Conservation (phyloP, 495 filamentous ascomycete species). For the Cenococcum geophilum region DNA sequence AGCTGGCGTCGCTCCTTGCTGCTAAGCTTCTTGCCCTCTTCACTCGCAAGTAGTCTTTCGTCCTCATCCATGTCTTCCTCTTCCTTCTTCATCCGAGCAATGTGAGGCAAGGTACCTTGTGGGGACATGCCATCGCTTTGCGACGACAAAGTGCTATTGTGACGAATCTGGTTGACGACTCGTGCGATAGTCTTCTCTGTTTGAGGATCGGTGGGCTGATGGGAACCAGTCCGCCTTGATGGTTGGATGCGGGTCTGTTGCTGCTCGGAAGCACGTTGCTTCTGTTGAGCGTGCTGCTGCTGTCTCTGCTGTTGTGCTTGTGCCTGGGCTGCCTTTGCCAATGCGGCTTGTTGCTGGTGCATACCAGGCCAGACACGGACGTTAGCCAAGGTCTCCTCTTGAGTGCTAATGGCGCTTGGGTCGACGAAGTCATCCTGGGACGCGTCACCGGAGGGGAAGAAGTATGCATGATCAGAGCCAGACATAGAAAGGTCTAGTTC, state of each 20-base stretch:
- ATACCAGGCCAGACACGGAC: slow-evolving; percentile 80
- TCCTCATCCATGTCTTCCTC: slow-evolving; percentile 98
- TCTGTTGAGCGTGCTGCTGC: slow-evolving; percentile 52
- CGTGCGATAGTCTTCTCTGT: slow-evolving; percentile 78
- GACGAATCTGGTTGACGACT: slow-evolving; percentile 75
- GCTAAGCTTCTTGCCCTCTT: slow-evolving; percentile 94
- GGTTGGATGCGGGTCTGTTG: slow-evolving; percentile 32
- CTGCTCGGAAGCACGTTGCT: slow-evolving; percentile 30
- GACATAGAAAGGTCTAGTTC: slow-evolving; percentile 53
- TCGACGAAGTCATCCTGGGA: slow-evolving; percentile 52
- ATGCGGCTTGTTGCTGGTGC: slow-evolving; percentile 81
- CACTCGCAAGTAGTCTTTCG: slow-evolving; percentile 83
- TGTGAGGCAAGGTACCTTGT: slow-evolving; percentile 48
- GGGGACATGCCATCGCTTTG: slow-evolving; percentile 36
- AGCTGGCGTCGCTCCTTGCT: slow-evolving; percentile 92
- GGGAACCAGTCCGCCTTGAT: slow-evolving; percentile 26
- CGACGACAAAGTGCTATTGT: slow-evolving; percentile 46
- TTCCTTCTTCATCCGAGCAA: slow-evolving; percentile 65
- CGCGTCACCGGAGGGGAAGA: slow-evolving; percentile 37
- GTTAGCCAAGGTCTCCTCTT: slow-evolving; percentile 49
- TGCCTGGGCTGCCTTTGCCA: slow-evolving; percentile 62
- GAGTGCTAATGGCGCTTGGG: slow-evolving; percentile 60
- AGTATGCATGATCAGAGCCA: slow-evolving; percentile 43
- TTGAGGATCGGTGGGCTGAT: slow-evolving; percentile 23
- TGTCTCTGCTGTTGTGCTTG: slow-evolving; percentile 62